phyloP scores from a whole-genome alignment of 768 basidiomycete genomes.

The Rhizopogon roseolus region DNA sequence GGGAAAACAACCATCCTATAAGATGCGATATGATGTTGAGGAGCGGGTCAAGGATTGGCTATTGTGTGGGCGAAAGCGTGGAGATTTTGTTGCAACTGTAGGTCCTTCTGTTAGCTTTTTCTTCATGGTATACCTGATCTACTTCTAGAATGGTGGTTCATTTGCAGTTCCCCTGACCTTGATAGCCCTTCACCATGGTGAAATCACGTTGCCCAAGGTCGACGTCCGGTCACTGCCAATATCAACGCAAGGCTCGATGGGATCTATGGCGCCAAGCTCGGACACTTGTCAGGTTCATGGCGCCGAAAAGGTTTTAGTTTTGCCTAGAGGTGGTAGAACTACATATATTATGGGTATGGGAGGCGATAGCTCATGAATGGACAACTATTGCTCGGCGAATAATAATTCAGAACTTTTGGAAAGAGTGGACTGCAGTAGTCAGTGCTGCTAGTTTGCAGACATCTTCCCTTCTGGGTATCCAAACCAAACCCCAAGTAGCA shows the following conservation, averaged over 20 bases:
- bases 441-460: background rate
- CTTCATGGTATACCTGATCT: background rate
- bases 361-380: conserved; percentile 14
- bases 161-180: conserved; percentile 64
- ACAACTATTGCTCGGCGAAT: background rate
- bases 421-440: too few species aligned
- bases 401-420: too few species aligned
- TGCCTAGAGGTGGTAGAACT: conserved; percentile 77
- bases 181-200: conserved; percentile 84
- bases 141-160: conserved; percentile 53
- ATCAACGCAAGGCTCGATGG: conserved; percentile 48
- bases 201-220: conserved; percentile 72
- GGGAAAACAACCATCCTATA: conserved; percentile 38
- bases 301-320: conserved; percentile 73
- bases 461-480: conserved; percentile 39
- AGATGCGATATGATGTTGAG: conserved; percentile 76
- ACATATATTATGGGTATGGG: conserved; percentile 83
- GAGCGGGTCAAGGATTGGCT: conserved; percentile 85
- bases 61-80: conserved; percentile 82
- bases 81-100: conserved; percentile 74
- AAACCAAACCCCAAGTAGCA: conserved; percentile 54
- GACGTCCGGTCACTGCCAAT: conserved; percentile 56
- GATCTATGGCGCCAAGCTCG: conserved; percentile 53
- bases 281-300: conserved; percentile 86
- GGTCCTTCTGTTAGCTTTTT: conserved; percentile 15